Evolutionary conservation across 2,329 filamentous ascomycete genomes (phyloP).

Genomic region (Phialophora verrucosa): DNA sequence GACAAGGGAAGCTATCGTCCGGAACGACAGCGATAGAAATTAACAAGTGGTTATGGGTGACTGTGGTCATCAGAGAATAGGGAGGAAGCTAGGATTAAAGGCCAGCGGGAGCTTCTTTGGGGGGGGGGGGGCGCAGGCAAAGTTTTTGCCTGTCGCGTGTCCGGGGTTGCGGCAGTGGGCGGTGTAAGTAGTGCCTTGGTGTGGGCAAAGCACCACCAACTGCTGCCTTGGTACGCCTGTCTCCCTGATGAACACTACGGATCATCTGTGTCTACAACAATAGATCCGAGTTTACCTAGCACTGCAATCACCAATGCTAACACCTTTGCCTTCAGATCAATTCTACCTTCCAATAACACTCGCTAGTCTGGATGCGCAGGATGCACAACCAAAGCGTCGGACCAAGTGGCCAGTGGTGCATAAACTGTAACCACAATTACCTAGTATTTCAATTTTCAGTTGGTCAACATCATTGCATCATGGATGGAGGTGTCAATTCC

Average conservation of each 20-base stretch:
- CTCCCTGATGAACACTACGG: background rate
- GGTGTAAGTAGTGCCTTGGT: slow-evolving; percentile 3
- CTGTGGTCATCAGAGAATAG: slow-evolving; percentile 21
- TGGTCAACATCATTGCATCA: background rate
- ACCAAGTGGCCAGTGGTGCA: background rate
- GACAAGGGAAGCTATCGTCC: slow-evolving; percentile 29
- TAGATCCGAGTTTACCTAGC: background rate
- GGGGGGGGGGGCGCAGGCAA: slow-evolving; percentile 24
- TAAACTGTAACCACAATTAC: background rate
- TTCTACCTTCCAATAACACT: background rate
- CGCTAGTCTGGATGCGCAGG: background rate
- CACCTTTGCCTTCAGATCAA: background rate
- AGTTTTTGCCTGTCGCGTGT: slow-evolving; percentile 19
- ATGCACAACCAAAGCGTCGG: background rate
- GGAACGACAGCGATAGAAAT: slow-evolving; percentile 26
- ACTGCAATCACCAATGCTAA: background rate
- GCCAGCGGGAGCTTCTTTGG: slow-evolving; percentile 10
- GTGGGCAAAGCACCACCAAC: background rate
- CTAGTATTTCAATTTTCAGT: background rate
- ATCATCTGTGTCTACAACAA: too few species aligned
- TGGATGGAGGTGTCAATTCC: background rate
- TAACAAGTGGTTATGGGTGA: slow-evolving; percentile 21
- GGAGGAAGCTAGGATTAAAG: slow-evolving; percentile 7
- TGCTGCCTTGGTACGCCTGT: background rate
- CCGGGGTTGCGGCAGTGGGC: background rate